Conservation (phyloP, 176 grass and related monocot species). For the Paspalum notatum region DNA sequence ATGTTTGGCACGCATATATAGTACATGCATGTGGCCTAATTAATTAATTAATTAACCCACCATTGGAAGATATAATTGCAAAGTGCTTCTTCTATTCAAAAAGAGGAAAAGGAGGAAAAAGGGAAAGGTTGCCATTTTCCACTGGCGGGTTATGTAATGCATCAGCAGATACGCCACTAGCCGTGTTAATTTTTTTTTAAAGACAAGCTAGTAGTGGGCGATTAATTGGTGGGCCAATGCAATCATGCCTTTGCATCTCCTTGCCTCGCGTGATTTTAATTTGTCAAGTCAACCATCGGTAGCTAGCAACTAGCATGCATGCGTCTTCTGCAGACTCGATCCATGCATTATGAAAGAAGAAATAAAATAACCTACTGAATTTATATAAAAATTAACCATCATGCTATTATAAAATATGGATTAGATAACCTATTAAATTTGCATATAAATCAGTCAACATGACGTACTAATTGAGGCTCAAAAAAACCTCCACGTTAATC, state of each 20-base stretch:
- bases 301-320: background rate
- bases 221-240: background rate
- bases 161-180: constrained; percentile 2
- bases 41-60: constrained; percentile 6
- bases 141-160: background rate
- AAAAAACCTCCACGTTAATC: no score
- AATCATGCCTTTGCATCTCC: background rate
- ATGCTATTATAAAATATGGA: no score
- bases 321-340: background rate
- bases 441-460: no score
- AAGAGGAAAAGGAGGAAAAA: background rate
- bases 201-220: background rate
- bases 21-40: no score
- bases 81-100: background rate
- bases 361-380: no score
- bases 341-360: no score
- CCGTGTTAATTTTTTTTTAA: background rate
- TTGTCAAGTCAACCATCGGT: constrained; percentile 31
- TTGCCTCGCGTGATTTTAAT: background rate
- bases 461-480: no score
- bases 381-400: no score
- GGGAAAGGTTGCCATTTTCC: background rate
- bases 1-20: no score
- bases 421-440: no score
- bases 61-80: background rate